A percentile compares a stretch with the other conserved stretches of the same genome.
phyloP scores from a whole-genome alignment of 208 protist species.

The Crithidia acanthocephali region DNA sequence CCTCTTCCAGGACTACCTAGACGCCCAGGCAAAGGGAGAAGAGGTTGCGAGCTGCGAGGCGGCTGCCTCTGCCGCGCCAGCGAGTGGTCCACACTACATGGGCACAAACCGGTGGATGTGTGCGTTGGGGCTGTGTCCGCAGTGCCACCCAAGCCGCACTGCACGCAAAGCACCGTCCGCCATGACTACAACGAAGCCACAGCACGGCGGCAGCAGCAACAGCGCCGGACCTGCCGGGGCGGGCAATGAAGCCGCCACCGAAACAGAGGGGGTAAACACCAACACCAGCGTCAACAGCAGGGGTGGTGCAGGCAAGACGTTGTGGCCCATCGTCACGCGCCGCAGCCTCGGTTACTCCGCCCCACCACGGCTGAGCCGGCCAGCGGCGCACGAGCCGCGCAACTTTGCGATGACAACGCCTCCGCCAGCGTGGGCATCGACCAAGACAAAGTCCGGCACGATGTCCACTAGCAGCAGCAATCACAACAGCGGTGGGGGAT shows the following conservation, averaged over 20 bases:
- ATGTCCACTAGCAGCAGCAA: too few relatives aligned
- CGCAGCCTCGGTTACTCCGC: conserved; percentile 21
- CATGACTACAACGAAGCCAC: too few relatives aligned
- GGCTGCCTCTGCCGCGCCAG: not conserved
- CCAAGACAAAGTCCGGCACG: too few relatives aligned
- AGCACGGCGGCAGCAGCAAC: not conserved
- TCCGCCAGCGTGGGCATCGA: not conserved
- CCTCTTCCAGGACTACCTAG: conserved; percentile 4
- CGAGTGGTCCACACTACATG: conserved; percentile 22
- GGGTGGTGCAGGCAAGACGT: not conserved
- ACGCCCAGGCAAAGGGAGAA: not conserved
- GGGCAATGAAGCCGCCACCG: too few relatives aligned
- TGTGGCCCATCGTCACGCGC: conserved; percentile 22
- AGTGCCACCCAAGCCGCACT: conserved; percentile 22
- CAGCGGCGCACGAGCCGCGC: not conserved
- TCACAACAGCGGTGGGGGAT: too few relatives aligned
- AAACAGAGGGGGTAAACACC: too few relatives aligned
- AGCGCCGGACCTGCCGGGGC: too few relatives aligned
- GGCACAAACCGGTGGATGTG: conserved; percentile 31
- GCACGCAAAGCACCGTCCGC: not conserved
- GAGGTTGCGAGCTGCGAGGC: not conserved
- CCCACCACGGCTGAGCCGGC: conserved; percentile 1
- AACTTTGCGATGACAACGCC: not conserved
- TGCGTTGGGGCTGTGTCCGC: conserved; percentile 26
- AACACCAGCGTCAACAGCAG: not conserved